A percentile compares a stretch with the other conserved stretches of the same genome.
Evolutionary conservation across 352 stramenopile species (phyloP).

Genomic region (Phytopythium litorale): DNA sequence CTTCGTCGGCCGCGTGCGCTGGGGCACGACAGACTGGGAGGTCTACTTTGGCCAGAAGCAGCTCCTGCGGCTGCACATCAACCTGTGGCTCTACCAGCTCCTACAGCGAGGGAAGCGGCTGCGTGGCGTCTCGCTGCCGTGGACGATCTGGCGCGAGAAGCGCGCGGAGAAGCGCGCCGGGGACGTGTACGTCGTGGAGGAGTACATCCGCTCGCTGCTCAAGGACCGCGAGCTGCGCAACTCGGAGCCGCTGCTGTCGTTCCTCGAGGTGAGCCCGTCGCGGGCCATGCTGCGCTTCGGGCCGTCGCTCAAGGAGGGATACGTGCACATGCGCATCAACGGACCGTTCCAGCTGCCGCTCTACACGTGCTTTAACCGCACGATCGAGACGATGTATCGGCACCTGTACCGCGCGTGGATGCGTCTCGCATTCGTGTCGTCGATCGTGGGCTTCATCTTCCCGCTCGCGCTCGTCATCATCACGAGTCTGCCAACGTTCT

Average conservation of each 20-base stretch:
- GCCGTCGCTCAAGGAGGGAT: slow-evolving; percentile 80
- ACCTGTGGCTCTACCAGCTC: slow-evolving; percentile 48
- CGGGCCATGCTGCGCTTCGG: slow-evolving; percentile 71
- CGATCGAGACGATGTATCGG: slow-evolving; percentile 76
- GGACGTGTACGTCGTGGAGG: slow-evolving; percentile 70
- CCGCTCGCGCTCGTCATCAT: slow-evolving; percentile 70
- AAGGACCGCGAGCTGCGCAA: slow-evolving; percentile 64
- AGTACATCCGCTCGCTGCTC: slow-evolving; percentile 66
- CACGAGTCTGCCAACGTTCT: slow-evolving; percentile 64
- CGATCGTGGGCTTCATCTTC: slow-evolving; percentile 80
- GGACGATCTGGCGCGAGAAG: slow-evolving; percentile 83
- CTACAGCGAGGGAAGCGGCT: slow-evolving; percentile 44
- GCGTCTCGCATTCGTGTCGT: slow-evolving; percentile 77
- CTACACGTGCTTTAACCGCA: slow-evolving; percentile 83
- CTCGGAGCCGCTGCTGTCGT: slow-evolving; percentile 72
- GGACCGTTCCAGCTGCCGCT: slow-evolving; percentile 81
- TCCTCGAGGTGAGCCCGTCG: slow-evolving; percentile 77
- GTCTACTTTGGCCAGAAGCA: slow-evolving; percentile 88
- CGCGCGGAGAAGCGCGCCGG: slow-evolving; percentile 59
- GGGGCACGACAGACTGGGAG: slow-evolving; percentile 77
- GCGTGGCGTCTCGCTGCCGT: slow-evolving; percentile 49
- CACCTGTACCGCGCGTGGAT: slow-evolving; percentile 87
- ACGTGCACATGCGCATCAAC: slow-evolving; percentile 89
- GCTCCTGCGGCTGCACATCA: slow-evolving; percentile 66
- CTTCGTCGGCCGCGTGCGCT: slow-evolving; percentile 76